These are phyloP conservation scores for Backusella psychrophila DNA, from an alignment of 192 early-diverging fungal genomes.

Conservation along the genomic window DNA sequence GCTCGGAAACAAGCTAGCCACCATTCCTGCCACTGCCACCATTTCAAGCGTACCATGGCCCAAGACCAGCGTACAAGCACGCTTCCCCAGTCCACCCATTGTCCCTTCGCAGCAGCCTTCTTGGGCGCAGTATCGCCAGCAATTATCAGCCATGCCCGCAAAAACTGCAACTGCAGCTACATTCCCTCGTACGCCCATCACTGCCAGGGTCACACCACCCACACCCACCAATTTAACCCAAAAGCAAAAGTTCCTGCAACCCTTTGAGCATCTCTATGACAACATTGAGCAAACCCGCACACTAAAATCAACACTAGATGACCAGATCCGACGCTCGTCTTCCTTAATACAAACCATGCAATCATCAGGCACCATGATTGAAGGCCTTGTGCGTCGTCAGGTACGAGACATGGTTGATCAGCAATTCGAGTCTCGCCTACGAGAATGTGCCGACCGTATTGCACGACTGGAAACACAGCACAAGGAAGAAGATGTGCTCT, in stretches of 20 bases:
- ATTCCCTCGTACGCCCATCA: not conserved
- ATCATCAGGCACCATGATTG: constrained; percentile 67
- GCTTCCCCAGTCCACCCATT: constrained; percentile 35
- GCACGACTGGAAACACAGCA: not conserved
- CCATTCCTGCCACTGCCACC: constrained; percentile 15
- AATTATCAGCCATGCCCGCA: not conserved
- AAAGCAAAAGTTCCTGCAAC: constrained; percentile 52
- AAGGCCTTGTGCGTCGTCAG: constrained; percentile 68
- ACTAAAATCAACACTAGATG: constrained; percentile 66
- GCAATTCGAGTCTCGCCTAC: constrained; percentile 42
- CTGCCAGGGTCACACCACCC: constrained; percentile 16
- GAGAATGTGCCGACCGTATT: constrained; percentile 10
- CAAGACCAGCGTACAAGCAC: not conserved
- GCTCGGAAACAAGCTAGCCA: constrained; percentile 17
- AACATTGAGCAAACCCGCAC: constrained; percentile 56
- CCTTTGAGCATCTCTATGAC: constrained; percentile 53
- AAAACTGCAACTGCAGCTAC: constrained; percentile 2
- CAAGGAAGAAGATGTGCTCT: not conserved
- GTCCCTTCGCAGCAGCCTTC: constrained; percentile 35
- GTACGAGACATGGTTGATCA: constrained; percentile 56
- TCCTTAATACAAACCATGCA: constrained; percentile 73
- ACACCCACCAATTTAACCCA: constrained; percentile 30
- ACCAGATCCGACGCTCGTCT: constrained; percentile 73
- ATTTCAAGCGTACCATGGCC: not conserved
- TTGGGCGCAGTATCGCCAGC: not conserved